Base-by-base conservation (phyloP, 345 rosid species). In the Ricinus communis region DNA sequence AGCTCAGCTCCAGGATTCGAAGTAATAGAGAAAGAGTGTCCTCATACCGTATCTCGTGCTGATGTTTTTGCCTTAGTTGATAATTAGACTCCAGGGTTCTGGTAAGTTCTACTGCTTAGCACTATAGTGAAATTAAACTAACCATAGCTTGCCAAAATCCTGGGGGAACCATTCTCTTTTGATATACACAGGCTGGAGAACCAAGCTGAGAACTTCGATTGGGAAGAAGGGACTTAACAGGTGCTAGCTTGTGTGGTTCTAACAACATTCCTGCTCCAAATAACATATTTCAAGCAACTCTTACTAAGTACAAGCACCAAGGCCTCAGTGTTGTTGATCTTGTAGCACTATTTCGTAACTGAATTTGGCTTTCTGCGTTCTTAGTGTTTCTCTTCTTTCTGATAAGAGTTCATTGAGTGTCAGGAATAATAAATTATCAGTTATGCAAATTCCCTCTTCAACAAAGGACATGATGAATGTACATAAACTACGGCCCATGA, bases 1-100 rank as follows among this genome's bases (percentile, higher is more conserved):
- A 79, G 80, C 67, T 94, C 98, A 0, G 93, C 87, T 66, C 79
- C 95, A 69, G 96, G 96, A 11, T 93, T 93, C 13, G 89, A 94
- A 72, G 91, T 91, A 52, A 55, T 91, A 5, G 98, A 91, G 77
- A 85, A 85, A 74, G 84, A 78, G 79, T 91, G 97, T 55, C 96
- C 97, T 66, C 69, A 77, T n/a, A 91, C 81, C 3, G 96, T 94
- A 18, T 94, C 98, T 57, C 91, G 96, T 52, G 97, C 98, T 65
- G 97, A 94, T 77, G 74, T 82, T 27, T n/a, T 94, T 71, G 83
- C 93, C 47, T 74, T 94, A 64, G 91, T 87, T 53, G 97, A 96
- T 58, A 88, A 97, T n/a, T n/a, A 85, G 97, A 94, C 76, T 90
- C 98, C 53, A 87, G 97, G 40, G 85, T 85, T 83, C 86, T 94